Conservation (phyloP, 306 rosid genomes). For the Vigna trinervia region DNA sequence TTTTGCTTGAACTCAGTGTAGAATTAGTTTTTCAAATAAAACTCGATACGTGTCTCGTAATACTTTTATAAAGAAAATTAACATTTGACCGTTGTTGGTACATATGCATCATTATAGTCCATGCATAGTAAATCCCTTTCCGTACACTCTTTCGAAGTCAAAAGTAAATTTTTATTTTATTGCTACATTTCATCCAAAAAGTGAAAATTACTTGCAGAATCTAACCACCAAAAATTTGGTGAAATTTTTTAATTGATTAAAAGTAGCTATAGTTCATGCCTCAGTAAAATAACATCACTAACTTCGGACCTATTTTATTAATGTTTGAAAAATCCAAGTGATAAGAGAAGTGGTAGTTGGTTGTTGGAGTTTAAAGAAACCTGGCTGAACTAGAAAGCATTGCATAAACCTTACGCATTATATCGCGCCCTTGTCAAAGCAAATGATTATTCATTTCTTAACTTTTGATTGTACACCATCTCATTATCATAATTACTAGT, state of each 20-base stretch:
- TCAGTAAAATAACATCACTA: no score
- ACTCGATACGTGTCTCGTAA: not conserved
- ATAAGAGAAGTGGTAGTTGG: conserved; percentile 4
- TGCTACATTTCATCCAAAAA: not conserved
- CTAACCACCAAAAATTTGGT: not conserved
- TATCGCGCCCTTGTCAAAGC: not conserved
- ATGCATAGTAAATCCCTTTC: no score
- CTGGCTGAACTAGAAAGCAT: not conserved
- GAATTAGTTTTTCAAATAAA: no score
- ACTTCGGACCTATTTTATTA: not conserved
- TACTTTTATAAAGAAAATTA: conserved; percentile 18
- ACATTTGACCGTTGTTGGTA: not conserved
- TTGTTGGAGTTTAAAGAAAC: conserved; percentile 30
- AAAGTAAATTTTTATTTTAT: not conserved
- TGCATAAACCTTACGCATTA: conserved; percentile 43
- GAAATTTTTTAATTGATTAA: not conserved
- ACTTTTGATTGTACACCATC: conserved; percentile 29
- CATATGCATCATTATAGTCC: no score
- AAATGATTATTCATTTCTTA: conserved; percentile 37
- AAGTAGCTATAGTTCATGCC: not conserved
- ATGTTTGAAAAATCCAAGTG: not conserved
- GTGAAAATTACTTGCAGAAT: not conserved
- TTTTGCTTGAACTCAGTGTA: no score
- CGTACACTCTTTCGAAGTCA: not conserved
- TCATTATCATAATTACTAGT: not conserved